Evolutionary conservation across 2,329 filamentous ascomycete species (phyloP), one percentile per base, ranked within the genome.

Genomic region (Arthrobotrys musiformis): DNA sequence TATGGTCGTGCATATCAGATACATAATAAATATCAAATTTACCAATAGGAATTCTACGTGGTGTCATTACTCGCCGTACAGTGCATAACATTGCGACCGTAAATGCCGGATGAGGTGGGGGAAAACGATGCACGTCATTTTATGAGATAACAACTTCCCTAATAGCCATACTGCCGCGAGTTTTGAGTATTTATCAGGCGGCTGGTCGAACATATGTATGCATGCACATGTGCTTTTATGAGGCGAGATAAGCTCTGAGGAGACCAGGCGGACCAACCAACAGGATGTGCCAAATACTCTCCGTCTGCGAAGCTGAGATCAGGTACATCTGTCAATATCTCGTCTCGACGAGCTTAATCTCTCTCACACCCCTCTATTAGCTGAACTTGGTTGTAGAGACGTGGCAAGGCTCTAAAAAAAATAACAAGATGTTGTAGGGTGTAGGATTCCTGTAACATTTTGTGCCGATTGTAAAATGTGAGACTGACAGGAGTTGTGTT

Each of bases 81-180:
- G 54, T 58, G 54, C 54, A 58, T 58, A 58, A n/a, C 9, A 13
- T 33, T 58, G 54, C 54, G 33, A 58, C 54, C 54, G 54, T 26
- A 58, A 40, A 58, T 58, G 33, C 54, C 54, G 54, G 33, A 58
- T 56, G 50, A 58, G 54, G 54, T 58, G 54, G 54, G 54, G 54
- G 54, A 58, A 58, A 40, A 58, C 54, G 30, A 58, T 58, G 54
- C 54, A 58, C 54, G 54, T 40, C 54, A 58, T 40, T 58, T 37
- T 37, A 26, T 58, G 54, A 58, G 54, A 58, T 58, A 58, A 58
- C 54, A 58, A 58, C 19, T 35, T 56, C 28, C 50, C 26, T 13
- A 56, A 56, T 22, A 35, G 17, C 50, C 50, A 56, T 33, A n/a
- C 33, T 37, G 11, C 54, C 9, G 54, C 13, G n/a, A 40, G 6